A percentile compares a stretch with the other conserved stretches of the same genome.
Conservation (phyloP, 768 basidiomycete species). For the Chalciporus chontae region DNA sequence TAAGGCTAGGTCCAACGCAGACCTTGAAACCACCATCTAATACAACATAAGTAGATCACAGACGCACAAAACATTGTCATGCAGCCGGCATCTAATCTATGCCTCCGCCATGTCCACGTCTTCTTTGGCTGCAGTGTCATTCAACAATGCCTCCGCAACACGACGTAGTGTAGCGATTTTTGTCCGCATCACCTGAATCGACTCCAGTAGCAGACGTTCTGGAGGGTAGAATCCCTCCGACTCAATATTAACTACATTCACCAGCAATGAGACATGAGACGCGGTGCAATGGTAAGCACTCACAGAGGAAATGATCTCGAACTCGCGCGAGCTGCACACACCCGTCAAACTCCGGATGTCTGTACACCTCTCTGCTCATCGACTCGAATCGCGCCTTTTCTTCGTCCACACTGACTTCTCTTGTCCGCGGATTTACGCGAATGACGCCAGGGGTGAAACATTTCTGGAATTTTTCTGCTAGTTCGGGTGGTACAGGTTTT, state of each 20-base stretch:
- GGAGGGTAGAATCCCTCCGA: conserved; percentile 88
- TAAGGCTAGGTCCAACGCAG: background rate
- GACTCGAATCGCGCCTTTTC: conserved; percentile 75
- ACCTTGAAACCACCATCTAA: background rate
- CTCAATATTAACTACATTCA: conserved; percentile 73
- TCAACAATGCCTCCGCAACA: conserved; percentile 57
- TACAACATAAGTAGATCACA: background rate
- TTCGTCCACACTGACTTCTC: conserved; percentile 59
- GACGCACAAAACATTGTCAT: background rate
- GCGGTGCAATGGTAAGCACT: conserved; percentile 26
- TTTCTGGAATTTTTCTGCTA: conserved; percentile 74
- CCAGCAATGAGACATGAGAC: background rate
- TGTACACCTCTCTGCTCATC: conserved; percentile 87
- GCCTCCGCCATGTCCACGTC: conserved; percentile 56
- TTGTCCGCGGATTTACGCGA: conserved; percentile 52
- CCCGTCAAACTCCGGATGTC: conserved; percentile 87
- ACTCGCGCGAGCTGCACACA: conserved; percentile 81
- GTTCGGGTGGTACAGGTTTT: conserved; percentile 73
- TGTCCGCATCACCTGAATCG: conserved; percentile 74
- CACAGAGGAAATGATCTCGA: conserved; percentile 91
- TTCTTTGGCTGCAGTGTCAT: conserved; percentile 36
- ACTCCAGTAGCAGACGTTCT: conserved; percentile 75
- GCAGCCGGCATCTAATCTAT: conserved; percentile 13
- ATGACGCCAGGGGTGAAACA: conserved; percentile 89
- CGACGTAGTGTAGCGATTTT: conserved; percentile 64